Base-by-base conservation (phyloP, 2,329 filamentous ascomycete genomes). In the Metarhizium robertsii region DNA sequence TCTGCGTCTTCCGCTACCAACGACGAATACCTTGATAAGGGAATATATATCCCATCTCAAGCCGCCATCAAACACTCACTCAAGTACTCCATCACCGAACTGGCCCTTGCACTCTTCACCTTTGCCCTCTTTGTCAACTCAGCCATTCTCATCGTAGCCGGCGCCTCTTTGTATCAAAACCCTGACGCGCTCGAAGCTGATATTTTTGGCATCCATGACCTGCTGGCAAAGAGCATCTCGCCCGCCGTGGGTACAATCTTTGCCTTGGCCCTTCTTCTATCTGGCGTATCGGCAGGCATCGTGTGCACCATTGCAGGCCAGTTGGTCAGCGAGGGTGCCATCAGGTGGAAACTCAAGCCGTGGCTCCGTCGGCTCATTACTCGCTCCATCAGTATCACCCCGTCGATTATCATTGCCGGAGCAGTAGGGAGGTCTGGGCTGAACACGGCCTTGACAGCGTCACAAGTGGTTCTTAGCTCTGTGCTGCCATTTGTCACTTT, bases 221-320 rank as follows among this genome's bases (percentile, higher is more conserved):
- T 96, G 3, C 80, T 96, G 0, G 79, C 84, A 0, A 64, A 70
- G 0, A 86, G 82, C 54, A 83, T 96, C 53, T 84, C 87, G 0
- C 84, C 85, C 0, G 87, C 81, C 0, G 91, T 90, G 0, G 91
- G 89, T 2, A 88, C 87, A 2, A 76, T 95, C n/a, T 95, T 95
- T 60, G 89, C 89, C 0, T 75, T 95, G 2, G 89, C 90, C 0
- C 74, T 95, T 1, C 79, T 95, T 0, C 80, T 95, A 0, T 92
- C 87, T 0, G 90, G 90, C 8, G 80, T 90, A 13, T 89, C 85
- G 0, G 90, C 90, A 0, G 90, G 90, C 6, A 89, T 95, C 40
- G 86, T 95, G 2, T 95, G 90, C 72, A 95, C 91, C 1, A 94
- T 95, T 61, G 82, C 90, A 0, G 90, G 90, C 0, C 90, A 95